Conservation (phyloP, 116 monocot genomes). For the Posidonia oceanica region DNA sequence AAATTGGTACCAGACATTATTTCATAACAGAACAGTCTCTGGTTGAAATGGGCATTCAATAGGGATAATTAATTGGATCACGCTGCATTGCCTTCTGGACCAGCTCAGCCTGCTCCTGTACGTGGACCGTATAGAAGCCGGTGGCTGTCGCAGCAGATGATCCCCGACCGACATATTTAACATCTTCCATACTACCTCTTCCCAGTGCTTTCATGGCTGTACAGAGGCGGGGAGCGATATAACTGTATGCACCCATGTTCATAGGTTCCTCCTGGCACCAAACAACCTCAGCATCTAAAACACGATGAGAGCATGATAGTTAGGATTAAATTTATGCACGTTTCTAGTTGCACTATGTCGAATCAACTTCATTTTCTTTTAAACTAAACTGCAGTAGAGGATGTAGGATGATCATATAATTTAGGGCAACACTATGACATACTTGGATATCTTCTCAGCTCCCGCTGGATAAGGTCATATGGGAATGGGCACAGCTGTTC, state of each 20-base stretch:
- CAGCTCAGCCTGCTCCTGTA: constrained; percentile 63
- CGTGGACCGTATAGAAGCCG: constrained; percentile 62
- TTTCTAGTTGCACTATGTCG: not conserved
- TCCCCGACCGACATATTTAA: constrained; percentile 69
- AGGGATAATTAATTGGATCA: constrained; percentile 37
- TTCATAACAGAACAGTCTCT: not conserved
- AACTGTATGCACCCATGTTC: constrained; percentile 93
- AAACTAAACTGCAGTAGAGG: not conserved
- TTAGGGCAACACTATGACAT: constrained; percentile 14
- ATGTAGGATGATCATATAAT: not conserved
- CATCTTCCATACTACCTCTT: constrained; percentile 49
- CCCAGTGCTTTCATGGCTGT: constrained; percentile 54
- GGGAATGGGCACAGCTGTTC: constrained; percentile 98
- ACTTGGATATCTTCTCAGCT: constrained; percentile 95
- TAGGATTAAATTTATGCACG: not conserved
- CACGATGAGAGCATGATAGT: not conserved
- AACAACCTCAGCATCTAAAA: constrained; percentile 80
- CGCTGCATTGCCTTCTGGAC: constrained; percentile 58
- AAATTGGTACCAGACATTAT: too few relatives aligned
- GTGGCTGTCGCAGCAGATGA: constrained; percentile 85
- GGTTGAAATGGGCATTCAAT: not conserved
- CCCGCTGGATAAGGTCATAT: constrained; percentile 81
- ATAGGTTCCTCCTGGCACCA: constrained; percentile 98
- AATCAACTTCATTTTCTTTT: not conserved
- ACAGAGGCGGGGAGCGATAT: constrained; percentile 53